Base-by-base conservation (phyloP, 176 grass and related monocot species). In the Oryza glaberrima region DNA sequence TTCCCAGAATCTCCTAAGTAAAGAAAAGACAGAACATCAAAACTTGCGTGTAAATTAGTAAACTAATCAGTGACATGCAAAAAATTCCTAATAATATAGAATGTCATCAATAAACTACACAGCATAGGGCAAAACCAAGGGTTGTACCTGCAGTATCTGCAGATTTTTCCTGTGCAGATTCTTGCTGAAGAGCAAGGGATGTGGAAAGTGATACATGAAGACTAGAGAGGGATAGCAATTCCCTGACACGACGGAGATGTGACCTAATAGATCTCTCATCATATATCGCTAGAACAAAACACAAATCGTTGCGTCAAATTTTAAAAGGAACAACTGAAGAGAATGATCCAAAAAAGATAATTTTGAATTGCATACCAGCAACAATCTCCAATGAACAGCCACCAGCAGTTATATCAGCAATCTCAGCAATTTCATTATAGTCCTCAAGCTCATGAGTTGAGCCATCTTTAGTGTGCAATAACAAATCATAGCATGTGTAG, bases 211-310 rank as follows among this genome's bases (percentile, higher is more conserved):
- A 99, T 58, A 92, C 90, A 75, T 99, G 91, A 69, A 96, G 79
- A 92, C 43, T 94, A 44, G 97, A 96, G 14, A 99, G 90, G 82
- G 96, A 94, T 9, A 99, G 79, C 14, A 99, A 86, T 84, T 99
- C 97, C 76, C 97, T 84, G 54, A 89, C 83, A 87, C 97, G 97
- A 28, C 88, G 88, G 22, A 99, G 78, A 76, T 99, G 97, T n/a
- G 67, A 93, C 76, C 97, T 96, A 35, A 99, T 94, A 79, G 97
- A 99, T 88, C 97, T 99, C 83, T 99, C 97, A 75, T 99, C 97
- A 87, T 99, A 99, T 79, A 91, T 89, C 67, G 67, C 97, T 99
- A 88, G 86, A 93, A 22, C 0, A 91, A 54, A 81, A 49, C 3
- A 65, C 76, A 88, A 72, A n/a, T 67, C 28, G 19, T 45, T 3